phyloP scores from a whole-genome alignment of 78 protist genomes.

The Planoprotostelium fungivorum region DNA sequence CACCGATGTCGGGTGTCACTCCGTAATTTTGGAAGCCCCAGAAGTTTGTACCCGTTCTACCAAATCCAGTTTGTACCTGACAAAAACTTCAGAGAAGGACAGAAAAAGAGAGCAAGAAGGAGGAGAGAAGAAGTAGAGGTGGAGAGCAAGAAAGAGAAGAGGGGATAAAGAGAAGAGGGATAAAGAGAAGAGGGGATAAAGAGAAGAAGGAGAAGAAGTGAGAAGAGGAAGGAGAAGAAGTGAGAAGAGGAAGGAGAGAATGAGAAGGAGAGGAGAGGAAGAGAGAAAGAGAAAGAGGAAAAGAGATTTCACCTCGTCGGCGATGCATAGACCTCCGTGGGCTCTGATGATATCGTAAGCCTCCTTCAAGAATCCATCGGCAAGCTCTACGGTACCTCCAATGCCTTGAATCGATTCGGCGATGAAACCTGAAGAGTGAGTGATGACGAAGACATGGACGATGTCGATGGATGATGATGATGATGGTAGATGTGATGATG shows the following conservation, averaged over 20 bases:
- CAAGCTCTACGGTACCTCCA: constrained; percentile 61
- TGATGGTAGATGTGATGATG: too few species aligned
- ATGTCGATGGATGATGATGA: too few species aligned
- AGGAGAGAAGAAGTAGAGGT: neutral
- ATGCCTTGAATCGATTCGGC: constrained; percentile 37
- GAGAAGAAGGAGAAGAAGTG: neutral
- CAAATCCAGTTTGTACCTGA: constrained; percentile 82
- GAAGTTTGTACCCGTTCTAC: constrained; percentile 53
- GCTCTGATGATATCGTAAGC: constrained; percentile 34
- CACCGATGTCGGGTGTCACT: constrained; percentile 6
- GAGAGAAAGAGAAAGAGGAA: neutral
- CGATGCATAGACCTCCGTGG: constrained; percentile 75
- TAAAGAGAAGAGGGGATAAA: neutral
- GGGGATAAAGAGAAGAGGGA: neutral
- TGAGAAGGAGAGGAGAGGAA: neutral
- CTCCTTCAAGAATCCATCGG: constrained; percentile 35
- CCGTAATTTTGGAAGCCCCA: constrained; percentile 72
- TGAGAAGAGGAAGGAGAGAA: neutral
- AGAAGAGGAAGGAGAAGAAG: constrained; percentile 1
- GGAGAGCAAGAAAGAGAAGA: neutral
- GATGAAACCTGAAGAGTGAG: constrained; percentile 29
- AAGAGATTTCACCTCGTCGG: constrained; percentile 48
- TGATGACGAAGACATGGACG: too few species aligned
- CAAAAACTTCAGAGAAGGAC: neutral
- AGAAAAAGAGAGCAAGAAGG: neutral